Evolutionary conservation across 139 green algal genomes (phyloP).

Genomic region (Chlorella sp.): DNA sequence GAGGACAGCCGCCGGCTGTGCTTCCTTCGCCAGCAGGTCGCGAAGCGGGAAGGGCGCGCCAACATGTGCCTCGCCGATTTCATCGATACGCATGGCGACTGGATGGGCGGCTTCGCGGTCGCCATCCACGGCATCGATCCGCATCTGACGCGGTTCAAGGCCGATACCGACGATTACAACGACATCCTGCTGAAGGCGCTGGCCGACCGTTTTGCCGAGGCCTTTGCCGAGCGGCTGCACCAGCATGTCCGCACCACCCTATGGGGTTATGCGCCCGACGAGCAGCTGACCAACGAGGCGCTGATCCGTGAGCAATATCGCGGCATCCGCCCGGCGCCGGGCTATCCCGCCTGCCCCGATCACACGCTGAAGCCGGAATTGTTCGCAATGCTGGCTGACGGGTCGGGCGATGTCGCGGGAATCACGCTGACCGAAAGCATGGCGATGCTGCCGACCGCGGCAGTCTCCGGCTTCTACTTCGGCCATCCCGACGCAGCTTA

Average conservation of each 20-base stretch:
- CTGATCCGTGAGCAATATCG: constrained; percentile 96
- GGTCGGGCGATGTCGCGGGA: no score
- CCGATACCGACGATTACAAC: constrained; percentile 81
- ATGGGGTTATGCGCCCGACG: constrained; percentile 95
- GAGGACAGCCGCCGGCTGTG: constrained; percentile 52
- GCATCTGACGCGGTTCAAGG: constrained; percentile 82
- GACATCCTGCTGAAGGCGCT: constrained; percentile 99
- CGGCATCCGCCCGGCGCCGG: constrained; percentile 96
- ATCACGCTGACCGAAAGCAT: no score
- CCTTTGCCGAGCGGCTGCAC: constrained; percentile 97
- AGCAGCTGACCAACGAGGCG: constrained; percentile 89
- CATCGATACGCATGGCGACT: constrained; percentile 87
- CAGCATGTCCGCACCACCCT: constrained; percentile 86
- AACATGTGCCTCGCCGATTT: constrained; percentile 97
- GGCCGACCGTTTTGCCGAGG: constrained; percentile 96
- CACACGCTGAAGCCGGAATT: no score
- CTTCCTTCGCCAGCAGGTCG: constrained; percentile 86
- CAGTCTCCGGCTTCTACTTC: no score
- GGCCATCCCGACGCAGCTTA: no score
- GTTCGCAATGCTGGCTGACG: no score
- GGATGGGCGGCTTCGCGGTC: constrained; percentile 94
- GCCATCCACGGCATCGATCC: constrained; percentile 96
- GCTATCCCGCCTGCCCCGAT: no score
- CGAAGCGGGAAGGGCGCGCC: constrained; percentile 83
- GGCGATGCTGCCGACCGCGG: no score